Base-by-base conservation (phyloP, 345 rosid genomes). In the Moricandia moricandioides region DNA sequence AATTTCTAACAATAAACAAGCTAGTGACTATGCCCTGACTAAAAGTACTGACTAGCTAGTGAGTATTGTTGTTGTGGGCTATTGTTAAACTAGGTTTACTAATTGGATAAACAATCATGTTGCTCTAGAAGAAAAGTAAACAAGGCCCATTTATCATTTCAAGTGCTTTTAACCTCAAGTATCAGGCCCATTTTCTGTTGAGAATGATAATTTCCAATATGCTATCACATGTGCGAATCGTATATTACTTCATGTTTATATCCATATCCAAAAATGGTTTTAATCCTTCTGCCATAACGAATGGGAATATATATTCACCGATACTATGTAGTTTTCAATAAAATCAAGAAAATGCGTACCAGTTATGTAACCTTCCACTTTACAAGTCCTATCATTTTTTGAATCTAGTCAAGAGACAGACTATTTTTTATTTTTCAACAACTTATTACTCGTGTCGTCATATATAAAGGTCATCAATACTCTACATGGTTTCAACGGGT, bases 111-210 rank as follows among this genome's bases (percentile, higher is more conserved):
- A 13, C 34, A 31, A 31, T 61, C 35, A 62, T 51, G 35, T 33
- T 62, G 24, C 11, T 6, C 17, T 63, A 0, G 13, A 26, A 10
- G 63, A 26, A 10, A 26, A 54, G 12, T 31, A 33, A 47, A 67
- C 14, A 16, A 27, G 63, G 56, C 70, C 70, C 31, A 64, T 37
- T 27, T 21, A 8, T 62, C 8, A 27, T 34, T 72, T 10, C 43
- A 52, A 72, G 7, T 30, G 13, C 64, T 30, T 31, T 17, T 8
- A n/a, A 8, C 7, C 4, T 27, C 18, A 29, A 58, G 12, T 52
- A 24, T 52, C 40, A 63, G 16, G 69, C 70, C 76, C 70, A 37
- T 63, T 63, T 49, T 2, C 14, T 45, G 52, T n/a, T 72, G 5
- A 51, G 63, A 26, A 52, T 35, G 37, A 9, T 58, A 26, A 11